These are phyloP conservation scores for Diospyros kaki DNA, from an alignment of 148 eudicot genomes.

Conservation along the genomic window DNA sequence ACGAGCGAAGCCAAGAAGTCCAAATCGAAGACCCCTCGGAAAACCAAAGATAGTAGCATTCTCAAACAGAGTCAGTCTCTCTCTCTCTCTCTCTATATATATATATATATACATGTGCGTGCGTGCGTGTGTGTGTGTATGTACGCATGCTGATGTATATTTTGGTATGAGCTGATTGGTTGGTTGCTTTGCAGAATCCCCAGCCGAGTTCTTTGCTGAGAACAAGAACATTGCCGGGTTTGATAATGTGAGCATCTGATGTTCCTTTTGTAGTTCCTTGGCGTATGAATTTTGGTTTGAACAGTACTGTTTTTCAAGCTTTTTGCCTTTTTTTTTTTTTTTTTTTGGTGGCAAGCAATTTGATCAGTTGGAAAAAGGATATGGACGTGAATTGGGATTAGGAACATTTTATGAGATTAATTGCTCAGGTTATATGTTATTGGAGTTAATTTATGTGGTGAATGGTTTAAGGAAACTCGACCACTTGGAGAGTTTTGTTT, in stretches of 20 bases:
- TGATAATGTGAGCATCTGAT: slow-evolving; percentile 64
- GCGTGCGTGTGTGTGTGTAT: not conserved
- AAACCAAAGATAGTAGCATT: slow-evolving; percentile 55
- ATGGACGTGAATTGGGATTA: no score
- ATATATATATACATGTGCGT: not conserved
- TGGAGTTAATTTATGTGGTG: no score
- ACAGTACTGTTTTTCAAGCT: not conserved
- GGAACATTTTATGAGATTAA: not conserved
- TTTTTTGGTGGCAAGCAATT: no score
- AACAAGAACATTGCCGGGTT: slow-evolving; percentile 97
- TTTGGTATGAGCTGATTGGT: slow-evolving; percentile 2
- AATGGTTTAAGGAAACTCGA: no score
- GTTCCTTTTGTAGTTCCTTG: not conserved
- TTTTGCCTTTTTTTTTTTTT: not conserved
- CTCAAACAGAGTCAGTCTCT: slow-evolving; percentile 76
- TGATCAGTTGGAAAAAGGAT: no score
- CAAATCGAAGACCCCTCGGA: slow-evolving; percentile 56
- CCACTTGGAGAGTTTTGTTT: no score
- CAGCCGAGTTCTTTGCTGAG: slow-evolving; percentile 97
- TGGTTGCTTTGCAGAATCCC: slow-evolving; percentile 59
- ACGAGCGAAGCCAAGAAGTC: slow-evolving; percentile 49
- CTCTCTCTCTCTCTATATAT: not conserved
- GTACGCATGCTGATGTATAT: no score
- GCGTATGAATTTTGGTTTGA: not conserved
- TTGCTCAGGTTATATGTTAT: not conserved